phyloP scores from a whole-genome alignment of 306 rosid species.

The Inga oerstediana region DNA sequence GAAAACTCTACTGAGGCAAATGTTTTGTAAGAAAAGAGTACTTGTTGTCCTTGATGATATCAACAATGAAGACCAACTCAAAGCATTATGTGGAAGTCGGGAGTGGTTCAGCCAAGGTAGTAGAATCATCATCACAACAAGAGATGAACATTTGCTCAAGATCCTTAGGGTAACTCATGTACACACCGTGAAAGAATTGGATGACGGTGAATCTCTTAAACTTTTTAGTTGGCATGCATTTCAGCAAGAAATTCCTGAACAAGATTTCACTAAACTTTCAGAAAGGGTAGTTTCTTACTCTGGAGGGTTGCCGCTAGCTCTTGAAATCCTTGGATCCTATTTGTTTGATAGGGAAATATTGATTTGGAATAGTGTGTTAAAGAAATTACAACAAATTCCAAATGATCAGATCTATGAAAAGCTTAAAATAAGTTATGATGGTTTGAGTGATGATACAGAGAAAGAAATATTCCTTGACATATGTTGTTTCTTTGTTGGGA shows the following conservation, averaged over 20 bases:
- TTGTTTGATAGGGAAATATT: not conserved
- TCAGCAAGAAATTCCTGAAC: not conserved
- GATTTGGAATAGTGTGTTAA: not conserved
- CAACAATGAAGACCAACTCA: not conserved
- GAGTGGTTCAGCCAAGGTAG: conserved; percentile 5
- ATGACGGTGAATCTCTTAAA: not conserved
- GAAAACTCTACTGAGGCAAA: not conserved
- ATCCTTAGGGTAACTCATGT: not conserved
- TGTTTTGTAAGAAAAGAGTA: not conserved
- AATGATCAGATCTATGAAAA: not conserved
- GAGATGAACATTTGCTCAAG: not conserved
- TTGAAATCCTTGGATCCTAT: not conserved
- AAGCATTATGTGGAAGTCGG: not conserved
- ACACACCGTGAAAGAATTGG: not conserved
- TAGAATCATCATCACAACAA: not conserved
- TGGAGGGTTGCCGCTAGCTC: not conserved
- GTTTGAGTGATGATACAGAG: not conserved
- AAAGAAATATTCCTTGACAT: not conserved
- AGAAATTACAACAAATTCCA: not conserved
- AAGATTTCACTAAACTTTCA: not conserved
- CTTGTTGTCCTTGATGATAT: conserved; percentile 5
- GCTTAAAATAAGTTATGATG: not conserved
- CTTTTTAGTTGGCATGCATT: conserved; percentile 15
- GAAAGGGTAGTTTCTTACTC: not conserved
- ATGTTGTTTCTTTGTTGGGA: not conserved